Conservation (phyloP, 2,329 filamentous ascomycete species). For the Fusarium tanahbumbuense region DNA sequence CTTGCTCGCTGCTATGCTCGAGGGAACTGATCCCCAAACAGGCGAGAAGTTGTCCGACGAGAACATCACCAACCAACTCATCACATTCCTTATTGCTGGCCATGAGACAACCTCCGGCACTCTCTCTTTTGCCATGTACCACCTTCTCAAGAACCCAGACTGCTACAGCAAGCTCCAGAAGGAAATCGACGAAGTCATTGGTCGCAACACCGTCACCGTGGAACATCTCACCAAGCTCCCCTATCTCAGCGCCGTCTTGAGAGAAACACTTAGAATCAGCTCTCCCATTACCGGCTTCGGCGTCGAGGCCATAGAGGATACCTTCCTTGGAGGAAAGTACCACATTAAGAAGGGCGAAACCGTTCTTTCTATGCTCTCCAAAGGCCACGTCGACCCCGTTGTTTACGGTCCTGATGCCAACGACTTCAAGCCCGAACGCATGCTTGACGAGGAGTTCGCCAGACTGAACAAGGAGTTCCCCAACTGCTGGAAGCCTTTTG, state of each 20-base stretch:
- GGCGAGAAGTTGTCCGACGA: conserved; percentile 72
- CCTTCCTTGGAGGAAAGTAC: conserved; percentile 71
- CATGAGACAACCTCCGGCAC: conserved; percentile 79
- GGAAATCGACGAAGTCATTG: conserved; percentile 75
- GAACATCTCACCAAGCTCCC: conserved; percentile 73
- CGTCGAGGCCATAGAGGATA: conserved; percentile 65
- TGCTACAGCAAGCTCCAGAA: conserved; percentile 70
- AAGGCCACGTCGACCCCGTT: conserved; percentile 69
- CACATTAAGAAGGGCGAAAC: conserved; percentile 63
- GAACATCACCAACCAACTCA: conserved; percentile 75
- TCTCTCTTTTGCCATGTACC: conserved; percentile 73
- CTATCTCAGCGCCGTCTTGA: conserved; percentile 73
- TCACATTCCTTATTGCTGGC: conserved; percentile 77
- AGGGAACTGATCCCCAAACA: conserved; percentile 74
- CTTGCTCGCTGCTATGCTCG: conserved; percentile 76
- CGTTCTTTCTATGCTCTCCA: conserved; percentile 62
- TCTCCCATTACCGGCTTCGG: conserved; percentile 70
- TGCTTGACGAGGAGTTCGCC: conserved; percentile 76
- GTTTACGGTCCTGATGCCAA: conserved; percentile 74
- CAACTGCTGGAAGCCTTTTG: conserved; percentile 79
- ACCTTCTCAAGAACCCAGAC: conserved; percentile 72
- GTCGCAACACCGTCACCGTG: conserved; percentile 65
- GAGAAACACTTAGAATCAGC: conserved; percentile 73
- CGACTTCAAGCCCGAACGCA: conserved; percentile 76
- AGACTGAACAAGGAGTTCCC: conserved; percentile 69